Base-by-base conservation (phyloP, 2,329 filamentous ascomycete genomes). In the Stagonosporopsis chrysanthemi region DNA sequence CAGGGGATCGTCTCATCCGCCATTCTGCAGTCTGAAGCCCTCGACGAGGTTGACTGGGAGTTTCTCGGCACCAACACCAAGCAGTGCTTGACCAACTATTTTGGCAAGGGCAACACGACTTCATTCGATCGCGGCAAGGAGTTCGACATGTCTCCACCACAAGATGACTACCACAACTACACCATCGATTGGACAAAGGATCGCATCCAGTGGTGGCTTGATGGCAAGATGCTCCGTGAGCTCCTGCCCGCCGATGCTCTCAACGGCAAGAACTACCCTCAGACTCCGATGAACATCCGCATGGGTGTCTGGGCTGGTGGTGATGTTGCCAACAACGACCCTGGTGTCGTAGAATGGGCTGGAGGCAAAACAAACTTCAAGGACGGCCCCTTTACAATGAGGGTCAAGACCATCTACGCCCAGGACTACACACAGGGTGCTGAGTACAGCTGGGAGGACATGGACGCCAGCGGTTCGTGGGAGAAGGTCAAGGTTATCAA, bases 281-380 rank as follows among this genome's bases (percentile, higher is more conserved):
- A 91, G 80, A 90, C 88, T 9, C 89, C 89, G 46, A 88, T 89
- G 85, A 85, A 88, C 74, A 74, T 91, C 69, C 88, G 87, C 76
- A 76, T 91, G 42, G 89, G 89, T 62, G 84, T 85, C 64, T 90
- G 88, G 88, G 84, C 86, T 44, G 86, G 81, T 50, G 85, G 86
- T 53, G 78, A 83, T 67, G 76, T 79, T 57, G 75, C 79, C 62
- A 73, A 75, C 60, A 77, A 77, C 64, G 62, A 68, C 33, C 61
- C 64, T 15, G 69, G 67, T 50, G 67, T 69, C 15, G 65, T 72
- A 6, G 64, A 83, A 58, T 89, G 87, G 87, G 85, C 86, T 53
- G 89, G 88, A 62, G 89, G 89, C 58, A 78, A 80, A 49, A 91
- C 89, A 39, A 82, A 92, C 73, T 93, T 88, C 74, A 71, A 74